phyloP scores from a whole-genome alignment of 495 filamentous ascomycete species.

The Bacidia gigantensis region DNA sequence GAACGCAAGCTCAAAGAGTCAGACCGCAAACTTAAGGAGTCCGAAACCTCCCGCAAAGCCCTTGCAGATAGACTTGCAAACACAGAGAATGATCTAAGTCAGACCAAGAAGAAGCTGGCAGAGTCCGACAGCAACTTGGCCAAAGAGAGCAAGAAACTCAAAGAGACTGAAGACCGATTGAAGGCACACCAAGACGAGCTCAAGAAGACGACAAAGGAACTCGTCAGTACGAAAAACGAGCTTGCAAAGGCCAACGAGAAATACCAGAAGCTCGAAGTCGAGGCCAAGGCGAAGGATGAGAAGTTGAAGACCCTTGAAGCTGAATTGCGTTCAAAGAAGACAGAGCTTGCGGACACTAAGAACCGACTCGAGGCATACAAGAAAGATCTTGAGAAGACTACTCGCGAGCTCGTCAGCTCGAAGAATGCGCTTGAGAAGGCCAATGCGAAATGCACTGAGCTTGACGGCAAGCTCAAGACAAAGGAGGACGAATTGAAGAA shows the following conservation, averaged over 20 bases:
- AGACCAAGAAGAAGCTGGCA: background rate
- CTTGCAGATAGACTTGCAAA: background rate
- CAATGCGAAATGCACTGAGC: background rate
- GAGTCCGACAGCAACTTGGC: background rate
- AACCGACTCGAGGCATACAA: background rate
- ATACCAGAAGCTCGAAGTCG: background rate
- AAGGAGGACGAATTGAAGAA: too few species aligned
- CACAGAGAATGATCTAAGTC: background rate
- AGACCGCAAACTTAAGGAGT: background rate
- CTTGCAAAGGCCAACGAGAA: background rate
- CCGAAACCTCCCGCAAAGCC: constrained; percentile 3
- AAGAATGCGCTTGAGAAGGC: background rate
- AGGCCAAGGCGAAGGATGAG: background rate
- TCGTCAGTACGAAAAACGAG: background rate
- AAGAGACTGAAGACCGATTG: background rate
- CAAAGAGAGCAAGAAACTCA: background rate
- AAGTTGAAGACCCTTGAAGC: background rate
- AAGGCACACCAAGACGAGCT: background rate
- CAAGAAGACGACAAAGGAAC: background rate
- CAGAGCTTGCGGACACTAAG: background rate
- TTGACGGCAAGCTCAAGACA: background rate
- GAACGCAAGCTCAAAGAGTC: background rate
- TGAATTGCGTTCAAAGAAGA: background rate
- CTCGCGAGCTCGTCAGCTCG: background rate
- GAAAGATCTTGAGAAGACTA: background rate